Evolutionary conservation across 1,139 yeast species (phyloP), one percentile per base, ranked within the genome.

Genomic region (Candida sojae): DNA sequence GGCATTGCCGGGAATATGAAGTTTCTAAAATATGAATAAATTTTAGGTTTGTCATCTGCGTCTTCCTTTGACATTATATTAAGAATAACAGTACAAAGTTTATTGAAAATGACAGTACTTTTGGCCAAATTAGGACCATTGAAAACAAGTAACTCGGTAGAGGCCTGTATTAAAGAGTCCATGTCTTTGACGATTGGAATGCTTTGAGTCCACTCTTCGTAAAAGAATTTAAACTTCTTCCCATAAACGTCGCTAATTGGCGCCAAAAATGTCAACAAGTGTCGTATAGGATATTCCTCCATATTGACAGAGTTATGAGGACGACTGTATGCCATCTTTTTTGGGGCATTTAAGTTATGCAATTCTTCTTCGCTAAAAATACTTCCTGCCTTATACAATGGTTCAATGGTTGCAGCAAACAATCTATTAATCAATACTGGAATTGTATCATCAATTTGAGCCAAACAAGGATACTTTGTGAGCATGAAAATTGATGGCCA

Each of bases 1-100:
- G 93, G 77, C 29, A 89, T 71, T 0, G 86, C 75, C 0, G 96
- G 96, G 42, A 88, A 77, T 2, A 93, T 71, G 56, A 75, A 85
- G 53, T 82, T 79, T 55, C 96, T 77, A 56, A 79, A 78, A 57
- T 79, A 86, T 44, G 79, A 77, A 48, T 84, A 73, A 90, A 96
- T 87, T 33, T 62, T 63, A 0, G 68, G 70, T 32, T 69, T 61
- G 13, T 60, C 52, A 1, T 53, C 51, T 25, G 55, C 53, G 3
- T 48, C 51, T 25, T 55, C 53, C 4, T 48, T 51, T 7, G 56
- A 49, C 37, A 83, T 61, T 42, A 75, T 79, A 39, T 64, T 54
- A 2, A 64, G 57, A 3, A 82, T 84, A 30, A 89, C 77, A 37
- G 88, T 80, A 53, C 91, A 81, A 0, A 92, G 50, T 55, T 85